Conservation (phyloP, 1,284 basidiomycete genomes). For the Microbotryum saponariae region DNA sequence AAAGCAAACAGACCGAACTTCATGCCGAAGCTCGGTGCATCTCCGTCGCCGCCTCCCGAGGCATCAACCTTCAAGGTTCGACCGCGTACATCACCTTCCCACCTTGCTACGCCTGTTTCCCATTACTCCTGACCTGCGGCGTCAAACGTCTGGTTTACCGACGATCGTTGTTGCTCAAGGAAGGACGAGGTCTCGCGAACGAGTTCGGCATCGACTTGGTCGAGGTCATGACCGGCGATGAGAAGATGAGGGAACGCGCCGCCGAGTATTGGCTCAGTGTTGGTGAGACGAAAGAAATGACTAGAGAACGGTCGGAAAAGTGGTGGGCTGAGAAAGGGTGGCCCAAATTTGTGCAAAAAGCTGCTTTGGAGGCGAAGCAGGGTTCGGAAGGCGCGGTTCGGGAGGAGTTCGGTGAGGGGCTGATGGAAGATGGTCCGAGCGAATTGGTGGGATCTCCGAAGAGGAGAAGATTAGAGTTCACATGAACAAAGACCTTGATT, state of each 20-base stretch:
- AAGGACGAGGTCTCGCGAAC: constrained; percentile 10
- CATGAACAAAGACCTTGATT: too few species aligned
- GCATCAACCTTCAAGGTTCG: constrained; percentile 14
- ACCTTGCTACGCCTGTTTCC: constrained; percentile 31
- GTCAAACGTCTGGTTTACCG: constrained; percentile 30
- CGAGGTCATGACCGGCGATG: constrained; percentile 6
- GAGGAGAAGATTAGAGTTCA: constrained; percentile 6
- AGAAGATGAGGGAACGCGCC: too few species aligned
- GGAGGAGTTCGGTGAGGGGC: not conserved
- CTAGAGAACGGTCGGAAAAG: too few species aligned
- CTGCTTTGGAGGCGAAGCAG: too few species aligned
- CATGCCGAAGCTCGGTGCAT: constrained; percentile 35
- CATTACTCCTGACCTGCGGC: constrained; percentile 24
- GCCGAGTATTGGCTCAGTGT: too few species aligned
- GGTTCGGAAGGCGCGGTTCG: too few species aligned
- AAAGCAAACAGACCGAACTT: constrained; percentile 21
- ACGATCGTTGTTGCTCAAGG: not conserved
- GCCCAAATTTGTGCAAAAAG: too few species aligned
- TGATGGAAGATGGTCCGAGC: constrained; percentile 2
- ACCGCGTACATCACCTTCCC: constrained; percentile 36
- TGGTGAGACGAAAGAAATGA: too few species aligned
- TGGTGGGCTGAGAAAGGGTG: too few species aligned
- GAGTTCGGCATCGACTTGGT: constrained; percentile 13
- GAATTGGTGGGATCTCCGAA: constrained; percentile 11
- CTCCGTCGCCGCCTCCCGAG: constrained; percentile 24